Evolutionary conservation across 75 land plant species (phyloP).

Genomic region (Picea sitchensis): DNA sequence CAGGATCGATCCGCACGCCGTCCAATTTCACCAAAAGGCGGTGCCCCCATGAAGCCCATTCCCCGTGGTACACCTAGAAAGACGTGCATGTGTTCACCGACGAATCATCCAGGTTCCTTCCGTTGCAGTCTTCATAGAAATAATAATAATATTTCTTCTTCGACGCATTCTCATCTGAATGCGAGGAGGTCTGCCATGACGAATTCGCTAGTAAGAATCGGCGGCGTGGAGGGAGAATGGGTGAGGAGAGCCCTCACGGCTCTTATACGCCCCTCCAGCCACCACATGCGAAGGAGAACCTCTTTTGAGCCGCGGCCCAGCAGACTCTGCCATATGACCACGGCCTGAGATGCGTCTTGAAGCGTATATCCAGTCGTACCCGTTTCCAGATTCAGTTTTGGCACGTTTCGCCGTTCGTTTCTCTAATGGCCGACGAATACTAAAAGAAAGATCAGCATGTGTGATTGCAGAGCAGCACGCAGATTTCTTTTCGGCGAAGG

Average conservation of each 20-base stretch:
- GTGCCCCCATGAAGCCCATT: not conserved
- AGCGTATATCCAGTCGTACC: not conserved
- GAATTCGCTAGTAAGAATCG: constrained; percentile 55
- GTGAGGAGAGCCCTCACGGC: constrained; percentile 50
- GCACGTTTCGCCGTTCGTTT: no score
- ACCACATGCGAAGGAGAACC: constrained; percentile 40
- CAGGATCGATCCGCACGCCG: constrained; percentile 17
- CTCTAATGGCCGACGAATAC: no score
- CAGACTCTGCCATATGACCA: constrained; percentile 52
- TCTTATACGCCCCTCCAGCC: constrained; percentile 52
- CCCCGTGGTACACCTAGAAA: not conserved
- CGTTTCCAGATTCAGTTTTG: no score
- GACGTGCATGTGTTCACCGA: constrained; percentile 61
- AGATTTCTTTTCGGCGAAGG: no score
- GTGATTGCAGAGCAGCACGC: no score
- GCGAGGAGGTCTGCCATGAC: constrained; percentile 53
- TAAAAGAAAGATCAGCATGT: no score
- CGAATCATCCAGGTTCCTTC: constrained; percentile 56
- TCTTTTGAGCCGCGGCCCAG: constrained; percentile 42
- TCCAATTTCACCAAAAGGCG: not conserved
- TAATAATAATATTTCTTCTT: not conserved
- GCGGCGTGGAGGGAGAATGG: constrained; percentile 47
- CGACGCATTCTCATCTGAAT: constrained; percentile 15
- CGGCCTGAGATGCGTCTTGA: constrained; percentile 16
- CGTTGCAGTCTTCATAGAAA: constrained; percentile 39